Conservation (phyloP, 495 filamentous ascomycete genomes). For the Aspergillus asperescens region DNA sequence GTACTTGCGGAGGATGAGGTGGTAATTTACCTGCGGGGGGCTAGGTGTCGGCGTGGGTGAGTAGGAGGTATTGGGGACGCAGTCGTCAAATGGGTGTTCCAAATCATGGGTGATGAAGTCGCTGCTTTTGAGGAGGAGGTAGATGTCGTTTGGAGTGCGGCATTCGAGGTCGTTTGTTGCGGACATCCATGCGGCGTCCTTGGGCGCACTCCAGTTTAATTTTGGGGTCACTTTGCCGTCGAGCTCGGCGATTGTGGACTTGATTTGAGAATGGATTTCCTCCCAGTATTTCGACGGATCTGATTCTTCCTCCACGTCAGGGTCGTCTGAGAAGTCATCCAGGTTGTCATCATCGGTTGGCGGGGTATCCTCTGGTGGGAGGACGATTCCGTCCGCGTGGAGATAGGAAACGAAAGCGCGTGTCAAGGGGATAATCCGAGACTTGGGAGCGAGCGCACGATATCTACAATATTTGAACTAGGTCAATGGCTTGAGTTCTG, state of each 20-base stretch:
- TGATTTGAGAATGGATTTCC: slow-evolving; percentile 71
- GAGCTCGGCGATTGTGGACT: slow-evolving; percentile 66
- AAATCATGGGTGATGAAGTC: slow-evolving; percentile 93
- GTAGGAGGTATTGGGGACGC: slow-evolving; percentile 40
- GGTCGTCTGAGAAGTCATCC: slow-evolving; percentile 36
- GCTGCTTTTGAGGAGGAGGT: slow-evolving; percentile 85
- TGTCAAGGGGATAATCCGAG: slow-evolving; percentile 72
- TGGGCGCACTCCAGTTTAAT: slow-evolving; percentile 94
- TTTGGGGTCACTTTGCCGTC: slow-evolving; percentile 85
- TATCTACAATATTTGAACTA: slow-evolving; percentile 51
- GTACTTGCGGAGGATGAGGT: slow-evolving; percentile 78
- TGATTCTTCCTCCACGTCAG: slow-evolving; percentile 41
- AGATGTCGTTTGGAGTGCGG: slow-evolving; percentile 79
- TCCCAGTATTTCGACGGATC: slow-evolving; percentile 59
- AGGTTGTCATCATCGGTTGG: slow-evolving; percentile 33
- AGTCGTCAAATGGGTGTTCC: slow-evolving; percentile 86
- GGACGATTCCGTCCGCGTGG: slow-evolving; percentile 85
- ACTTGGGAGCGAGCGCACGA: slow-evolving; percentile 74
- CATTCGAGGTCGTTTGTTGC: slow-evolving; percentile 90
- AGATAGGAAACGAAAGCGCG: slow-evolving; percentile 77
- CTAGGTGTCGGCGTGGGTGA: slow-evolving; percentile 10
- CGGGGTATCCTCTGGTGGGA: slow-evolving; percentile 53
- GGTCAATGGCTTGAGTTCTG: background rate
- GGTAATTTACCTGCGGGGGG: slow-evolving; percentile 49
- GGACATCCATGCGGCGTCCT: slow-evolving; percentile 94